phyloP scores from a whole-genome alignment of 1,284 basidiomycete genomes.

The Malassezia brasiliensis region DNA sequence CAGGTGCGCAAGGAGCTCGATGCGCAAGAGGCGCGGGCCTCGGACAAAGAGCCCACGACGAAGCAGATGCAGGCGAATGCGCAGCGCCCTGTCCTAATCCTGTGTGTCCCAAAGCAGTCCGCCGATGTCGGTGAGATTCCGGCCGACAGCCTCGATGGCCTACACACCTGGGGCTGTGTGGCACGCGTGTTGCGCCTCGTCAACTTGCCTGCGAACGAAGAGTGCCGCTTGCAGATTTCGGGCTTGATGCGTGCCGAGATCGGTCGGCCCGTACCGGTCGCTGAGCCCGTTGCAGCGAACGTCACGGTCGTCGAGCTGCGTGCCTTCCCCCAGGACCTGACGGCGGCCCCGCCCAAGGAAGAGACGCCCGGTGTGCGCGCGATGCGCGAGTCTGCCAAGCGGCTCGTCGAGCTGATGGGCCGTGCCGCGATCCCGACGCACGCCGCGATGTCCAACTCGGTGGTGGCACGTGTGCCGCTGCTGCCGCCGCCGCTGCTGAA shows the following conservation, averaged over 20 bases:
- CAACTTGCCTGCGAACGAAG: slow-evolving; percentile 37
- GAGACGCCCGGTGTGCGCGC: slow-evolving; percentile 24
- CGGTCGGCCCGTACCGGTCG: not conserved
- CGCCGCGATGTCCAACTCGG: not conserved
- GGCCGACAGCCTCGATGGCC: slow-evolving; percentile 24
- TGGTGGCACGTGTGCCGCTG: slow-evolving; percentile 30
- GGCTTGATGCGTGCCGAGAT: slow-evolving; percentile 38
- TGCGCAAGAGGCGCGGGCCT: not conserved
- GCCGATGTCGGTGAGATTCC: slow-evolving; percentile 17
- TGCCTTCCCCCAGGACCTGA: slow-evolving; percentile 20
- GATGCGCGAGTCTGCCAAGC: slow-evolving; percentile 28
- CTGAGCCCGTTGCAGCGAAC: not conserved
- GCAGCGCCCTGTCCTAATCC: slow-evolving; percentile 7
- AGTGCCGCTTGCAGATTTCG: slow-evolving; percentile 39
- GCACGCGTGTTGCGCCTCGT: slow-evolving; percentile 41
- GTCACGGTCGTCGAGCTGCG: not conserved
- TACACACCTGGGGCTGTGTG: slow-evolving; percentile 40
- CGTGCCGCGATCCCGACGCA: not conserved
- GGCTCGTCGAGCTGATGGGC: slow-evolving; percentile 28
- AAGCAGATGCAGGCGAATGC: not conserved
- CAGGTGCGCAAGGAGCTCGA: slow-evolving; percentile 14
- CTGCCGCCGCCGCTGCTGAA: slow-evolving; percentile 33
- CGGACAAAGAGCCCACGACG: not conserved
- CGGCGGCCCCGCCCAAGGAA: not conserved
- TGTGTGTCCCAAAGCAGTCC: slow-evolving; percentile 5